Evolutionary conservation across 495 filamentous ascomycete genomes (phyloP).

Genomic region (Cercophora sp.): DNA sequence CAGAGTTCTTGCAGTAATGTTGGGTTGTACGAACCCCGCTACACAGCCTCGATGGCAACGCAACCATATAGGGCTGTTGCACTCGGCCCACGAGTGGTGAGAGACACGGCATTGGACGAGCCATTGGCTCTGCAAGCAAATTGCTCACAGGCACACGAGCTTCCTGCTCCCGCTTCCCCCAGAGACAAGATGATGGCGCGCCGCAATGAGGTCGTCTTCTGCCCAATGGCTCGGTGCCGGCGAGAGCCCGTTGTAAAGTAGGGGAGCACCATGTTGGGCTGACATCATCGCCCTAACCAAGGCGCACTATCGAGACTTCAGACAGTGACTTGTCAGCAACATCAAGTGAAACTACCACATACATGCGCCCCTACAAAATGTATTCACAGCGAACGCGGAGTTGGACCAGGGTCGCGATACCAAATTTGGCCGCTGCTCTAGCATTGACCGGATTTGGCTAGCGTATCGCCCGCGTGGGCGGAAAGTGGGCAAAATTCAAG

Average conservation of each 20-base stretch:
- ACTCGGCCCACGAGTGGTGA: no score
- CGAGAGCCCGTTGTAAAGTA: neutral
- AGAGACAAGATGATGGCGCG: no score
- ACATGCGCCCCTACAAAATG: no score
- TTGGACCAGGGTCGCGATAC: neutral
- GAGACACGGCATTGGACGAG: neutral
- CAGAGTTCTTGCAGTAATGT: conserved; percentile 7
- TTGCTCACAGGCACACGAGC: neutral
- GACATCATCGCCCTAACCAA: conserved; percentile 2
- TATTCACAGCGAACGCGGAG: neutral
- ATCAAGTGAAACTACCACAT: no score
- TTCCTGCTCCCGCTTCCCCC: no score
- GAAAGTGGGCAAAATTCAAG: neutral
- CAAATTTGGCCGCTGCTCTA: neutral
- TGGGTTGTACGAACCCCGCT: conserved; percentile 8
- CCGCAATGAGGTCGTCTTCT: no score
- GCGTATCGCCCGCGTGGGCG: no score
- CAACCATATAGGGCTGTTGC: neutral
- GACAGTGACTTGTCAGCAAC: no score
- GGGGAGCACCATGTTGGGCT: neutral
- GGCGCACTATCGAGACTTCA: no score
- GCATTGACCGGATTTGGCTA: no score
- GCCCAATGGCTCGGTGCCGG: no score
- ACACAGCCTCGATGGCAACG: conserved; percentile 4
- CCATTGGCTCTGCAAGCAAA: no score